These are phyloP conservation scores for Holtermanniella nyarrowii DNA, from an alignment of 768 basidiomycete genomes.

Conservation along the genomic window DNA sequence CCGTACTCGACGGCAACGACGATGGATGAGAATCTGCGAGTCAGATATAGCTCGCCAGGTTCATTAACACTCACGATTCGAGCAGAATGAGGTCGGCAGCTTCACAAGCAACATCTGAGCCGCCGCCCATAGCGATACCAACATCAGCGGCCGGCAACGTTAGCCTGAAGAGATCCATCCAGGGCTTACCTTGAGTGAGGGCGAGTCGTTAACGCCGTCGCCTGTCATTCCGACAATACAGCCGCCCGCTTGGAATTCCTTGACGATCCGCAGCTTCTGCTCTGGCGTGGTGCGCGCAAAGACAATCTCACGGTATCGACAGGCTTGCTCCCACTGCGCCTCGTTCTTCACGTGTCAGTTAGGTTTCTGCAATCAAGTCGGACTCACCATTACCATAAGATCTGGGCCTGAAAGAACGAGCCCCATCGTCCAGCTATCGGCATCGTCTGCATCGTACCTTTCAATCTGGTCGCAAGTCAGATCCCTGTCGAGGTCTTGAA, in stretches of 20 bases:
- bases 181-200: slow-evolving; percentile 15
- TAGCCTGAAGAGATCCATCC: slow-evolving; percentile 7
- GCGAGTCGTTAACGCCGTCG: slow-evolving; percentile 48
- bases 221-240: slow-evolving; percentile 57
- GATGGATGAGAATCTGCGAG: slow-evolving; percentile 39
- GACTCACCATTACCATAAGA: slow-evolving; percentile 32
- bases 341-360: slow-evolving; percentile 14
- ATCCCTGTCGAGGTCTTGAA: slow-evolving; percentile 42
- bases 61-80: slow-evolving; percentile 18
- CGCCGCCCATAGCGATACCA: slow-evolving; percentile 52
- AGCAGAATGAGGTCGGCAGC: slow-evolving; percentile 42
- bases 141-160: slow-evolving; percentile 55
- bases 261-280: slow-evolving; percentile 58
- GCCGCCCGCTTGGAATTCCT: slow-evolving; percentile 49
- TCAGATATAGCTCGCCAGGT: slow-evolving; percentile 1
- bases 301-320: slow-evolving; percentile 44
- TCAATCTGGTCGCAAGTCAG: slow-evolving; percentile 18
- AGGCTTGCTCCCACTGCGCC: slow-evolving; percentile 38
- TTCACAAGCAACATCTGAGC: slow-evolving; percentile 43
- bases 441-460: slow-evolving; percentile 39
- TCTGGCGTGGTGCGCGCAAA: slow-evolving; percentile 57
- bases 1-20: slow-evolving; percentile 34
- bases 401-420: slow-evolving; percentile 36
- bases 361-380: neutral
- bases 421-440: slow-evolving; percentile 39